Base-by-base conservation (phyloP, 352 stramenopile genomes). In the Phytophthora cactorum region DNA sequence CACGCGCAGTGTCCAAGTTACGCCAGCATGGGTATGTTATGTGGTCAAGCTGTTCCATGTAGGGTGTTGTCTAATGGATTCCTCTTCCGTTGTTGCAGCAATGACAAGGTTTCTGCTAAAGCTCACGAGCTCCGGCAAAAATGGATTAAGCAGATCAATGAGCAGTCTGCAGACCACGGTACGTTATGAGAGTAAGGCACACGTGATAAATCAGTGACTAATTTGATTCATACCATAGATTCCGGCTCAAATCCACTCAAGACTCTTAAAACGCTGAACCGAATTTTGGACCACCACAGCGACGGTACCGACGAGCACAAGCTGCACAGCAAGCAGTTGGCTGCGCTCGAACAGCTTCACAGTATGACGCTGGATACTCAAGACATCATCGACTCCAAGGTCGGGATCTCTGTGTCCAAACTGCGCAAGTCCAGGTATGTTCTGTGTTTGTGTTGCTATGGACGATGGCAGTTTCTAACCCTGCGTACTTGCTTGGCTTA, bases 311-410 rank as follows among this genome's bases (percentile, higher is more conserved):
- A 56, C 7, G 75, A 75, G 15, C 55, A 78, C 25, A 84, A 74
- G 28, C 55, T 78, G 25, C 64, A 84, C 46, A 74, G 59, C 46
- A 72, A 74, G 25, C 78, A 82, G 46, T 38, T 86, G 45, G 63
- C 67, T 47, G 75, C 80, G 15, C 68, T 93, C 5, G 65, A 93
- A 47, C 77, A 85, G 62, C 76, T 93, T 6, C 67, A 80, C 36
- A 77, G 81, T 62, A 88, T 93, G 81, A 72, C 75, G 9, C 64
- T 93, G 63, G 77, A 75, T 50, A 91, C 80, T 1, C 68, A 91
- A 59, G 81, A 95, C 39, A 92, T 95, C 53, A 90, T 93, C 49
- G 79, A 86, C 25, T 90, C 87, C 28, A 91, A 93, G 72, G 82
- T 95, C 43, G 87, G 87, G 41, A 80, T 91, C 27, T 62, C 76